phyloP scores from a whole-genome alignment of 371 early-diverging fungal species.

The Apophysomyces ossiformis region DNA sequence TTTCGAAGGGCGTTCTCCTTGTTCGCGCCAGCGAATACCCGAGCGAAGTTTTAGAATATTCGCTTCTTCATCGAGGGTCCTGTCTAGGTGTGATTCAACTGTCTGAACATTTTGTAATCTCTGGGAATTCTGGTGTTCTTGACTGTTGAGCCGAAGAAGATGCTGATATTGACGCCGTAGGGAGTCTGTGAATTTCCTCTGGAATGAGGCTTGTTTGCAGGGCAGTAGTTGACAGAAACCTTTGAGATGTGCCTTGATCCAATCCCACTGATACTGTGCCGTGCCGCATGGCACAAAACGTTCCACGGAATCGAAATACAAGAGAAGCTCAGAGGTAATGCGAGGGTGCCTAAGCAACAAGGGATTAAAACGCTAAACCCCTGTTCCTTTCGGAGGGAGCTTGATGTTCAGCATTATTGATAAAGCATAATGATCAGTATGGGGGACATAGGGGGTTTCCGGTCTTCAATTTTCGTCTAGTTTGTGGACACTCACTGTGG shows the following conservation, averaged over 20 bases:
- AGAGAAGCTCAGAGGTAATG: not conserved
- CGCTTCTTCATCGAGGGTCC: not conserved
- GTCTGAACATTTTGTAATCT: not conserved
- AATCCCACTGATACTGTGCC: constrained; percentile 1
- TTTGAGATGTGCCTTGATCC: constrained; percentile 1
- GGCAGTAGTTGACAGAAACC: constrained; percentile 2
- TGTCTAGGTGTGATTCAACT: not conserved
- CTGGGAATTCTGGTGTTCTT: not conserved
- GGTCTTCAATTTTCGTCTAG: constrained; percentile 6
- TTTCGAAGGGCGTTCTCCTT: not conserved
- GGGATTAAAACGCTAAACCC: constrained; percentile 13
- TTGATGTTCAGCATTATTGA: not conserved
- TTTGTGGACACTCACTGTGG: constrained; percentile 13
- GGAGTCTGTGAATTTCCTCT: not conserved
- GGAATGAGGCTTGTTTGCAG: not conserved
- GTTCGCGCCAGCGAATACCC: not conserved
- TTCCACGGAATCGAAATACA: not conserved
- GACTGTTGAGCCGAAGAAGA: not conserved
- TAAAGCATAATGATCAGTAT: constrained; percentile 6
- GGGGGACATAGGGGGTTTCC: constrained; percentile 4
- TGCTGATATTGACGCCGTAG: not conserved
- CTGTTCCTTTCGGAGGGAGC: not conserved
- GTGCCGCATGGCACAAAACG: not conserved
- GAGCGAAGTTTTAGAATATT: not conserved
- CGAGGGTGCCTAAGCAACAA: not conserved